Percentiles rank a stretch among this genome's conserved stretches.
Evolutionary conservation across 345 rosid species (phyloP).

Genomic region (Eucalyptus sp.): DNA sequence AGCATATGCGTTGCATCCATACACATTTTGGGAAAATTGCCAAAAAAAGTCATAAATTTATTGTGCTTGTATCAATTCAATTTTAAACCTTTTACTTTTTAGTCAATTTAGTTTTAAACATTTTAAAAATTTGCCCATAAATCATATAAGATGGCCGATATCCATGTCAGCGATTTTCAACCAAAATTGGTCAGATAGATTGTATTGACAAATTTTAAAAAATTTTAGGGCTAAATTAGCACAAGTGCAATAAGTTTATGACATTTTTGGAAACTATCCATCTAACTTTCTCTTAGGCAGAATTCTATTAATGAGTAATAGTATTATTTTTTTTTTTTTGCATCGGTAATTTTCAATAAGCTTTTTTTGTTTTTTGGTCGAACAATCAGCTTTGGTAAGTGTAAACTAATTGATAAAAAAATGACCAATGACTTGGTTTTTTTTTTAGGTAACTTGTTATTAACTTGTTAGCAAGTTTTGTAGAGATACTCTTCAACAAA

Average conservation of each 20-base stretch:
- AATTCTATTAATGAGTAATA: no score
- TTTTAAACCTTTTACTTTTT: no score
- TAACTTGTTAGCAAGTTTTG: neutral
- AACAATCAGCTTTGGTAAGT: neutral
- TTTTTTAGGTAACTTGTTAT: neutral
- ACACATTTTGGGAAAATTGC: no score
- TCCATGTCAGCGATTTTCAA: rapidly evolving
- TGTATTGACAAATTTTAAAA: rapidly evolving
- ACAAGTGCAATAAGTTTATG: rapidly evolving
- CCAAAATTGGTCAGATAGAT: rapidly evolving
- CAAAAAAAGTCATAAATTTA: no score
- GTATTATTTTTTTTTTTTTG: no score
- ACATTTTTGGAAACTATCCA: no score
- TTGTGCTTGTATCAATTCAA: neutral
- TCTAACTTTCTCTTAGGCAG: no score
- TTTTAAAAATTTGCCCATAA: no score
- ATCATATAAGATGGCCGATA: no score
- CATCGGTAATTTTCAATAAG: neutral
- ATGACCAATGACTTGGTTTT: no score
- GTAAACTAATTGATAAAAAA: neutral
- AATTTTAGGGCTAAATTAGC: no score
- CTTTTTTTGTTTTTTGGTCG: neutral
- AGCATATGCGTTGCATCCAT: neutral
- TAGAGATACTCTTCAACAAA: neutral
- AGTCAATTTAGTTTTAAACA: no score